Percentiles rank a stretch among this genome's conserved stretches.
These are phyloP conservation scores for Neurospora hispaniola DNA, from an alignment of 495 filamentous ascomycete genomes.

Conservation along the genomic window DNA sequence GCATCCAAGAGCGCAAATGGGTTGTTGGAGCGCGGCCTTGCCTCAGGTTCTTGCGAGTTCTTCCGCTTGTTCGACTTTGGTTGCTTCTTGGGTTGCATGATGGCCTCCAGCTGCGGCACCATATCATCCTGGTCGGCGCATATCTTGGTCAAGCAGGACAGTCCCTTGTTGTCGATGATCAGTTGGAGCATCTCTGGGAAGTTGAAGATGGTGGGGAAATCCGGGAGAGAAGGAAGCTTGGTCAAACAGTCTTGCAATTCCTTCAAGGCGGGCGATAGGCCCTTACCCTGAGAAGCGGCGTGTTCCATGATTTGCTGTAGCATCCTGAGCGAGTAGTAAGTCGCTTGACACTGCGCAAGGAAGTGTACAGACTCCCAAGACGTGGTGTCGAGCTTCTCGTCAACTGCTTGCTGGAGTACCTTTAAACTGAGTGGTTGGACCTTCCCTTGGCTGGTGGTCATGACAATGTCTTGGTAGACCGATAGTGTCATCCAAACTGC, in stretches of 20 bases:
- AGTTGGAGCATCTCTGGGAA: slow-evolving; percentile 10
- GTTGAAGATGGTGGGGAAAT: slow-evolving; percentile 8
- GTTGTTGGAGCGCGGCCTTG: not conserved
- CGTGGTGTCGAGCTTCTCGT: slow-evolving; percentile 10
- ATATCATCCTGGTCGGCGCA: slow-evolving; percentile 8
- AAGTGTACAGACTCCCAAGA: slow-evolving; percentile 57
- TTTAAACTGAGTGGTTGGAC: slow-evolving; percentile 15
- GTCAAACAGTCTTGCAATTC: slow-evolving; percentile 1
- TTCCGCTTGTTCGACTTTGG: slow-evolving; percentile 1
- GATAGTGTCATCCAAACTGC: slow-evolving; percentile 29
- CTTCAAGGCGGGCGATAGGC: not conserved
- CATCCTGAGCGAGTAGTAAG: slow-evolving; percentile 57
- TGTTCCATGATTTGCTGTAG: slow-evolving; percentile 43
- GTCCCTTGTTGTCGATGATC: slow-evolving; percentile 7
- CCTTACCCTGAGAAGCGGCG: not conserved
- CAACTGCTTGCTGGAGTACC: slow-evolving; percentile 12
- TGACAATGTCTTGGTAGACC: slow-evolving; percentile 33
- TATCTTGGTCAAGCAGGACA: slow-evolving; percentile 5
- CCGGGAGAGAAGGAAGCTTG: slow-evolving; percentile 10
- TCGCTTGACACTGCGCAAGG: slow-evolving; percentile 49
- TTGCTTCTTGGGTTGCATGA: not conserved
- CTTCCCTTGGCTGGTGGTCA: slow-evolving; percentile 23
- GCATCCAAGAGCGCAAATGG: not conserved
- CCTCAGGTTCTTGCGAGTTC: not conserved
- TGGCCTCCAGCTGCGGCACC: slow-evolving; percentile 7